Conservation (phyloP, 139 green algal genomes). For the Picochlorum sp. region DNA sequence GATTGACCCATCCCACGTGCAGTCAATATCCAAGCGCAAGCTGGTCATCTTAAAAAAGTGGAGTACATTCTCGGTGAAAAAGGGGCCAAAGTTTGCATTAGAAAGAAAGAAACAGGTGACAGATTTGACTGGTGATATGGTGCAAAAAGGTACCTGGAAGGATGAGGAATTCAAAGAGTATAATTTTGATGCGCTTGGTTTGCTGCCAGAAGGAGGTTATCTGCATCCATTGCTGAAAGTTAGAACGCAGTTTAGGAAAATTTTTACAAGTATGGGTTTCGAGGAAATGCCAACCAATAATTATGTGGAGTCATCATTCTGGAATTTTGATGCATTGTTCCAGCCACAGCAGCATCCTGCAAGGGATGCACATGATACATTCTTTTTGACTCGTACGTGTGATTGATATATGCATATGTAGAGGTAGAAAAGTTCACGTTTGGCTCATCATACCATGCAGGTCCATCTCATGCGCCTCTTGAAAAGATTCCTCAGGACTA, state of each 20-base stretch:
- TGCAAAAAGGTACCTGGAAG: slow-evolving; percentile 80
- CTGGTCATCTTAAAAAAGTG: slow-evolving; percentile 59
- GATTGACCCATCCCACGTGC: slow-evolving; percentile 12
- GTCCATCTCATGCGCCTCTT: slow-evolving; percentile 51
- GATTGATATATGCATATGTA: neutral
- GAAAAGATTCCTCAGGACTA: slow-evolving; percentile 71
- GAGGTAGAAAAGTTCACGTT: neutral
- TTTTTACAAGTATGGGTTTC: slow-evolving; percentile 91
- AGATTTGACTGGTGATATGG: slow-evolving; percentile 92
- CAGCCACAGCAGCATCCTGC: slow-evolving; percentile 98
- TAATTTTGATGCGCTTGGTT: slow-evolving; percentile 89
- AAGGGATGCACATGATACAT: slow-evolving; percentile 97
- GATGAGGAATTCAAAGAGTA: slow-evolving; percentile 89
- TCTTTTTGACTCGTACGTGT: slow-evolving; percentile 81
- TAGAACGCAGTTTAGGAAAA: slow-evolving; percentile 84
- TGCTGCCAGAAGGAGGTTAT: slow-evolving; percentile 56
- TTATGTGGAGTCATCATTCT: slow-evolving; percentile 90
- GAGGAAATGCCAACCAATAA: slow-evolving; percentile 89
- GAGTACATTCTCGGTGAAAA: slow-evolving; percentile 78
- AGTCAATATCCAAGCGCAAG: slow-evolving; percentile 70
- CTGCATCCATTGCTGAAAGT: slow-evolving; percentile 98
- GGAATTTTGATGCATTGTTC: slow-evolving; percentile 99
- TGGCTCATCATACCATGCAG: slow-evolving; percentile 16
- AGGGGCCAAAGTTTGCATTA: slow-evolving; percentile 91
- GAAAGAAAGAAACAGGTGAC: slow-evolving; percentile 82